Evolutionary conservation across 768 basidiomycete genomes (phyloP), one percentile per base, ranked within the genome.

Genomic region (Strobilomyces dryophilus): DNA sequence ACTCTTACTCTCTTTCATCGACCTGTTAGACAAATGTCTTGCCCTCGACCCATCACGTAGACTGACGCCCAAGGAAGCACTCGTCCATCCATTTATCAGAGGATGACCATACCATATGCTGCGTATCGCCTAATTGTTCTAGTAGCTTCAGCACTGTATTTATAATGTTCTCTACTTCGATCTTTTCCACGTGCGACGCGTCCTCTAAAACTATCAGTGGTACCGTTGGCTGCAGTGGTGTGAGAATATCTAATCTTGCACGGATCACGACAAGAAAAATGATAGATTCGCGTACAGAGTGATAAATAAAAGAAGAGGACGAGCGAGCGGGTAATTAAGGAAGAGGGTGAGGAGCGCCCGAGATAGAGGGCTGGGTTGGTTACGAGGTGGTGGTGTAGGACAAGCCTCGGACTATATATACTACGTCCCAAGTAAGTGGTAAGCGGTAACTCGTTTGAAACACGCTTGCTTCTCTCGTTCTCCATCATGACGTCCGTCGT

Each of bases 1-100:
- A 70, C 68, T 91, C 59, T 58, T 97, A 10, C 65, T 77, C 21
- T 81, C 84, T 6, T 97, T 99, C 63, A 80, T 95, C 45, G 95
- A 98, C 67, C 69, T 98, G 42, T 69, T 99, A 52, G 95, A 98
- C 64, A 94, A 87, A 72, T 95, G 95, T 67, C 76, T 97, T 26
- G 75, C 82, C 20, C 77, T 99, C 15, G 95, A 98, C 66, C 89
- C 95, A 2, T 77, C 82, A 39, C 83, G 92, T 66, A 74, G 95
- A 62, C 82, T 97, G 31, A 84, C 84, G n/a, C 94, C 95, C 2
- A 84, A 87, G 63, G 95, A 98, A 64, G 94, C 92, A 5, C 76
- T 98, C 37, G 70, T 79, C 9, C 94, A 98, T 71, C 83, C 91
- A 0, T 98, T 95, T 71, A 83, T 98, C 51, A 77, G 88, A 47